Conservation (phyloP, 2,329 filamentous ascomycete species). For the Colletotrichum sp. region DNA sequence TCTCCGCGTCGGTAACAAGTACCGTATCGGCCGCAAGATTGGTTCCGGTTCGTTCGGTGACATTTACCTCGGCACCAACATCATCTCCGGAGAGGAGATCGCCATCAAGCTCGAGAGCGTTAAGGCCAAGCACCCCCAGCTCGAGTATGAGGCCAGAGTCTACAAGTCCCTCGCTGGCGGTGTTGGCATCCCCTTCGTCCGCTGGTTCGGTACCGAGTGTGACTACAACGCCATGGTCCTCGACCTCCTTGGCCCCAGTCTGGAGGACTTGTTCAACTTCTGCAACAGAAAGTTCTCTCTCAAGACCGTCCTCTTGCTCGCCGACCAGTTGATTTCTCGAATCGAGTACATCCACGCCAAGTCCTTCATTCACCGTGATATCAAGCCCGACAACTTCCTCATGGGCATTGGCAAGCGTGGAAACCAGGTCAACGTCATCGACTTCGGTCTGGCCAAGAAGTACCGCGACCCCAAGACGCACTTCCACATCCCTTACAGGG, state of each 20-base stretch:
- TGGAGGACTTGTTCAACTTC: conserved; percentile 99
- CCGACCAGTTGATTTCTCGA: conserved; percentile 97
- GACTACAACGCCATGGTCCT: conserved; percentile 99
- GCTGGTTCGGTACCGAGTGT: conserved; percentile 99
- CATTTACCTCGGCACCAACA: conserved; percentile 99
- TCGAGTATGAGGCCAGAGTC: conserved; percentile 98
- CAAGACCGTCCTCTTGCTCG: conserved; percentile 95
- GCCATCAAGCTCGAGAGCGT: conserved; percentile 99
- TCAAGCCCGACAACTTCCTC: conserved; percentile 99
- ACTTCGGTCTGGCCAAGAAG: conserved; percentile 99
- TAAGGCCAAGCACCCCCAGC: conserved; percentile 98
- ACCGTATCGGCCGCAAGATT: conserved; percentile 99
- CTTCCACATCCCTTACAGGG: conserved; percentile 99
- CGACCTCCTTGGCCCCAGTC: conserved; percentile 90
- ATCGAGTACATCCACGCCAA: conserved; percentile 99
- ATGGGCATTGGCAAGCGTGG: conserved; percentile 99
- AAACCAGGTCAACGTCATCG: conserved; percentile 99
- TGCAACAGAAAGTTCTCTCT: conserved; percentile 99
- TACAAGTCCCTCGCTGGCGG: conserved; percentile 90
- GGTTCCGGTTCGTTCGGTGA: conserved; percentile 97
- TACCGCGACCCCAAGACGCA: conserved; percentile 99
- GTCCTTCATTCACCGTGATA: conserved; percentile 99
- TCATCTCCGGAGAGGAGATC: conserved; percentile 99
- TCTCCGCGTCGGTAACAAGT: conserved; percentile 98
- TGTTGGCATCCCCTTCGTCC: conserved; percentile 97